These are phyloP conservation scores for Aspergillus carlsbadensis DNA, from an alignment of 495 filamentous ascomycete genomes.

Conservation along the genomic window DNA sequence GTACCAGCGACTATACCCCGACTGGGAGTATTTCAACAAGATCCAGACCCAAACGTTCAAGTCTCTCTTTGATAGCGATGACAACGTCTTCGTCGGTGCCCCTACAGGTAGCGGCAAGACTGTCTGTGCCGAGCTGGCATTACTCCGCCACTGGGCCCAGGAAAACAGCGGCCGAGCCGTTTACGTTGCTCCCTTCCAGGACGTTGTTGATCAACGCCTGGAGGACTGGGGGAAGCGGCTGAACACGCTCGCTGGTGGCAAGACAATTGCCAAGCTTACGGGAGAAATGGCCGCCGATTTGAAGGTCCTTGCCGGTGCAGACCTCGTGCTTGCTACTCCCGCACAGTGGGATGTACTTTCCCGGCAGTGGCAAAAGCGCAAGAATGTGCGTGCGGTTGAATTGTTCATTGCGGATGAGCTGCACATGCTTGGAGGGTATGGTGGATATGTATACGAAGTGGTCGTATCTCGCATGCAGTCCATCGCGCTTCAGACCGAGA, in stretches of 20 bases:
- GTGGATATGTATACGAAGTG: slow-evolving; percentile 90
- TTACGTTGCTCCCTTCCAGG: slow-evolving; percentile 95
- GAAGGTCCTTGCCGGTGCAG: slow-evolving; percentile 81
- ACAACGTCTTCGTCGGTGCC: slow-evolving; percentile 88
- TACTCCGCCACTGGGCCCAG: slow-evolving; percentile 81
- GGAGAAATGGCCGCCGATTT: slow-evolving; percentile 92
- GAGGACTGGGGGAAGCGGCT: slow-evolving; percentile 84
- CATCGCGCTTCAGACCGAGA: slow-evolving; percentile 84
- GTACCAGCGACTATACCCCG: slow-evolving; percentile 75
- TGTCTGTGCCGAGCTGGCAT: slow-evolving; percentile 89
- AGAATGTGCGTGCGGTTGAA: slow-evolving; percentile 88
- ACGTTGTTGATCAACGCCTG: slow-evolving; percentile 77
- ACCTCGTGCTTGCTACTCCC: slow-evolving; percentile 91
- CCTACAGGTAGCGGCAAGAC: slow-evolving; percentile 96
- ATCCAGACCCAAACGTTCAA: slow-evolving; percentile 97
- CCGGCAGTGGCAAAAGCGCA: slow-evolving; percentile 90
- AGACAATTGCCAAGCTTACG: slow-evolving; percentile 89
- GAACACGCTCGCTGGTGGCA: slow-evolving; percentile 70
- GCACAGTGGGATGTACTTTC: slow-evolving; percentile 95
- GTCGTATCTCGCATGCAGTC: slow-evolving; percentile 97
- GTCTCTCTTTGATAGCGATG: slow-evolving; percentile 81
- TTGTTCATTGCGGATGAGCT: slow-evolving; percentile 96
- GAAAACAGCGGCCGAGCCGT: slow-evolving; percentile 75
- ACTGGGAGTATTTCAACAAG: slow-evolving; percentile 92
- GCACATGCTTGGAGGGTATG: slow-evolving; percentile 88